These are phyloP conservation scores for Fusarium annulatum DNA, from an alignment of 2,329 filamentous ascomycete species.

Conservation along the genomic window DNA sequence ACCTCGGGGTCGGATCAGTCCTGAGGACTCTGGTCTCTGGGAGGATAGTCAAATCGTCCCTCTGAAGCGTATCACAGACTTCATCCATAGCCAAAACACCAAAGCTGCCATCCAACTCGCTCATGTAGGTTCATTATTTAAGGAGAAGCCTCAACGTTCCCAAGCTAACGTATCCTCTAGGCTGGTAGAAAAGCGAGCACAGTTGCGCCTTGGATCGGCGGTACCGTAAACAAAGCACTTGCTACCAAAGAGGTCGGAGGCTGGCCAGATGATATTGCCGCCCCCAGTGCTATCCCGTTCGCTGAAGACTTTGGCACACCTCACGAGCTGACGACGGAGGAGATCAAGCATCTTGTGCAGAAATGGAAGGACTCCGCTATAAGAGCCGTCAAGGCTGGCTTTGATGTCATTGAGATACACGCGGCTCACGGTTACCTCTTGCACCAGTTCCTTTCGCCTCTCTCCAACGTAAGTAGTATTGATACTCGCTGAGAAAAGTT, in stretches of 20 bases:
- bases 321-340: conserved; percentile 73
- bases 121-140: conserved; percentile 61
- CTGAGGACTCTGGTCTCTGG: conserved; percentile 85
- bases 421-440: conserved; percentile 75
- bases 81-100: conserved; percentile 81
- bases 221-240: conserved; percentile 58
- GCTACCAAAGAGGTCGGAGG: conserved; percentile 65
- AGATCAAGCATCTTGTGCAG: conserved; percentile 74
- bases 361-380: conserved; percentile 69
- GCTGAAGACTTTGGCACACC: conserved; percentile 70
- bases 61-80: conserved; percentile 77
- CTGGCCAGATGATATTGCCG: conserved; percentile 68
- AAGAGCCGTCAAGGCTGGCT: conserved; percentile 74
- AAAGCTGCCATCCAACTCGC: conserved; percentile 83
- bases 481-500: background rate
- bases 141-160: background rate
- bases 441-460: conserved; percentile 71
- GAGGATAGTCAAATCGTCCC: conserved; percentile 82
- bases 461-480: conserved; percentile 60
- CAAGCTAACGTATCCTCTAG: background rate
- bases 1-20: conserved; percentile 83
- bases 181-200: conserved; percentile 75
- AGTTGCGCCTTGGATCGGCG: conserved; percentile 71
- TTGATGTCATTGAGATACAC: conserved; percentile 80
- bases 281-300: conserved; percentile 66